Evolutionary conservation across 768 basidiomycete genomes (phyloP).

Genomic region (Boletus reticuloceps): DNA sequence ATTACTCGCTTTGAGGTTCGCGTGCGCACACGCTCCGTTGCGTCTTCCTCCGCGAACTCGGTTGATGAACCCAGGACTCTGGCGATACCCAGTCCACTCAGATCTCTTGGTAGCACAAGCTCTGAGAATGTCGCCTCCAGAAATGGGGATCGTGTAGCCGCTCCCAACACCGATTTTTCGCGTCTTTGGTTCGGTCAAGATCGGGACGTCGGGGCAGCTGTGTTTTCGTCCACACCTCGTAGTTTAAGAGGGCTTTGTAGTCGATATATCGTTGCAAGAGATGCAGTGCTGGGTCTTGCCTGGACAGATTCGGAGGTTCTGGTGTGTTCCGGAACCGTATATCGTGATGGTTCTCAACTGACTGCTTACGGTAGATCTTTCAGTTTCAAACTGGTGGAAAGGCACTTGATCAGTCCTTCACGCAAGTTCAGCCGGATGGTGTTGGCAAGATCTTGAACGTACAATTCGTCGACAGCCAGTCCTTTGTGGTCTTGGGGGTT

Average conservation of each 20-base stretch:
- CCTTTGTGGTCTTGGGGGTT: constrained; percentile 26
- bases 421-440: constrained; percentile 17
- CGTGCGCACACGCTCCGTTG: constrained; percentile 10
- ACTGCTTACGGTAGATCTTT: constrained; percentile 14
- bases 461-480: constrained; percentile 21
- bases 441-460: constrained; percentile 20
- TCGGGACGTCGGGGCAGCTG: constrained; percentile 13
- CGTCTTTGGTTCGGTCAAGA: constrained; percentile 28
- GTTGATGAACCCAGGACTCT: constrained; percentile 30
- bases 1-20: constrained; percentile 20
- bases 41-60: constrained; percentile 21
- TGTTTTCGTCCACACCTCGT: constrained; percentile 13
- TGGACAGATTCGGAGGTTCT: constrained; percentile 45
- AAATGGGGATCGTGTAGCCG: constrained; percentile 27
- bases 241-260: constrained; percentile 16
- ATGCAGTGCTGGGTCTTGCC: constrained; percentile 38
- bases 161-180: constrained; percentile 19
- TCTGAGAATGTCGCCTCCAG: constrained; percentile 39
- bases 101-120: constrained; percentile 48
- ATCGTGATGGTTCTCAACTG: not conserved
- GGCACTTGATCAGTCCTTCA: not conserved
- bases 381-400: constrained; percentile 12
- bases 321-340: constrained; percentile 13
- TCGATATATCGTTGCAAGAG: constrained; percentile 21
- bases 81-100: constrained; percentile 67